Percentiles rank a stretch among this genome's conserved stretches.
phyloP scores from a whole-genome alignment of 345 rosid species.

The Eucalyptus leucophloia region DNA sequence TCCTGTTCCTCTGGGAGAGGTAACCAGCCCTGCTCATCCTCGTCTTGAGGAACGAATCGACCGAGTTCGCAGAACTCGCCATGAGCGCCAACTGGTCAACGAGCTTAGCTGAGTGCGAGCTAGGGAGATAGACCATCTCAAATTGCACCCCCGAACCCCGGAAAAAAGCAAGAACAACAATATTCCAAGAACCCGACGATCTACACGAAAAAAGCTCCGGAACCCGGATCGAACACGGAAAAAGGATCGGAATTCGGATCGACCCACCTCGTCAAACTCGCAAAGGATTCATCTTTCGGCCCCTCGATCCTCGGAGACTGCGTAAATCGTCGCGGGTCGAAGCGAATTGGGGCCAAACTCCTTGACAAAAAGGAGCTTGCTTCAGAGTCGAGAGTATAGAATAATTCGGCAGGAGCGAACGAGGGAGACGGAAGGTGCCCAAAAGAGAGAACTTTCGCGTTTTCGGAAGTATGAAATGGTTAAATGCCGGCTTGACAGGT shows the following conservation, averaged over 20 bases:
- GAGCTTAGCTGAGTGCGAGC: conserved; percentile 77
- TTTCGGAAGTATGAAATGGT: neutral
- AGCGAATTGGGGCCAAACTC: neutral
- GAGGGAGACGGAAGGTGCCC: neutral
- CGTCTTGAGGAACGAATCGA: conserved; percentile 24
- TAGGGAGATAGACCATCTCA: conserved; percentile 79
- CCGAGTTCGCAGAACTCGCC: conserved; percentile 43
- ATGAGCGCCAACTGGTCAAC: conserved; percentile 52
- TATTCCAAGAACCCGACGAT: neutral
- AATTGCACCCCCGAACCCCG: conserved; percentile 7
- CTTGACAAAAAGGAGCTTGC: neutral
- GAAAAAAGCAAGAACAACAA: neutral
- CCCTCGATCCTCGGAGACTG: neutral
- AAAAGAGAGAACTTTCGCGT: neutral
- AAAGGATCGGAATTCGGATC: conserved; percentile 11
- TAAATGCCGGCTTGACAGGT: neutral
- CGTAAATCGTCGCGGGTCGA: neutral
- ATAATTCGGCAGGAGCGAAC: neutral
- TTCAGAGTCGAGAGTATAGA: neutral
- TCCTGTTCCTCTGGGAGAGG: conserved; percentile 16
- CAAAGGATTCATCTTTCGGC: neutral
- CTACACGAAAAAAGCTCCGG: neutral
- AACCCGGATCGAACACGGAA: conserved; percentile 10
- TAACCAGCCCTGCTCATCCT: conserved; percentile 11
- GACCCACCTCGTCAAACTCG: conserved; percentile 15